phyloP scores from a whole-genome alignment of 768 basidiomycete species.

The Porpolomopsis calyptriformis region DNA sequence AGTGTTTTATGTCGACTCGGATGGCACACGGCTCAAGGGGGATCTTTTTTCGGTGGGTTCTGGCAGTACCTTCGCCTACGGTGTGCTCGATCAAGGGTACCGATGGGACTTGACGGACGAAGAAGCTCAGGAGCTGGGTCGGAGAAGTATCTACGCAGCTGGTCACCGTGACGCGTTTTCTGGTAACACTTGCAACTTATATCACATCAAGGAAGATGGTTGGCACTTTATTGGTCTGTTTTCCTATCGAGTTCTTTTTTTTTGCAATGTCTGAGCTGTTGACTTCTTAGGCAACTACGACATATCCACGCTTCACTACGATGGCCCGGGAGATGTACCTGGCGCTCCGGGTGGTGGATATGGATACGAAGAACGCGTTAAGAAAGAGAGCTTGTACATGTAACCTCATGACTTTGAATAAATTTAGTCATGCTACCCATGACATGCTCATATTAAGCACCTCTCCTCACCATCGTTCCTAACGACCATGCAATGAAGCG shows the following conservation, averaged over 20 bases:
- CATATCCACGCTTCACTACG: constrained; percentile 82
- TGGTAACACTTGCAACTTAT: constrained; percentile 92
- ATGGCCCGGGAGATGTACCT: constrained; percentile 62
- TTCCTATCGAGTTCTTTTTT: background rate
- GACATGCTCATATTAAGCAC: background rate
- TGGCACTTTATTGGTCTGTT: constrained; percentile 90
- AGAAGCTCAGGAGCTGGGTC: constrained; percentile 89
- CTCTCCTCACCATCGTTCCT: background rate
- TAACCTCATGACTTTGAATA: background rate
- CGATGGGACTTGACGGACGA: constrained; percentile 86
- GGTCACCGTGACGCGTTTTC: constrained; percentile 96
- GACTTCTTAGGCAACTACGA: constrained; percentile 74
- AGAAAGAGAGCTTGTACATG: constrained; percentile 33
- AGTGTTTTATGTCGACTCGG: constrained; percentile 96
- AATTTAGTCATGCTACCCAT: background rate
- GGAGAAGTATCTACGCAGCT: constrained; percentile 92
- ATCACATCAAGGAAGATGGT: constrained; percentile 88
- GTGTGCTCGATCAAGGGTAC: constrained; percentile 94
- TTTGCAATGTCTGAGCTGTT: constrained; percentile 2
- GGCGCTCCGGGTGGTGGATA: constrained; percentile 60
- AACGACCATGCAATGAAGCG: constrained; percentile 27
- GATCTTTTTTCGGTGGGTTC: constrained; percentile 98
- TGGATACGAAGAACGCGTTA: constrained; percentile 67
- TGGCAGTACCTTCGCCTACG: constrained; percentile 97
- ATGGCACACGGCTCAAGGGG: constrained; percentile 90